Evolutionary conservation across 2,329 filamentous ascomycete species (phyloP).

Genomic region (Xylariales sp.): DNA sequence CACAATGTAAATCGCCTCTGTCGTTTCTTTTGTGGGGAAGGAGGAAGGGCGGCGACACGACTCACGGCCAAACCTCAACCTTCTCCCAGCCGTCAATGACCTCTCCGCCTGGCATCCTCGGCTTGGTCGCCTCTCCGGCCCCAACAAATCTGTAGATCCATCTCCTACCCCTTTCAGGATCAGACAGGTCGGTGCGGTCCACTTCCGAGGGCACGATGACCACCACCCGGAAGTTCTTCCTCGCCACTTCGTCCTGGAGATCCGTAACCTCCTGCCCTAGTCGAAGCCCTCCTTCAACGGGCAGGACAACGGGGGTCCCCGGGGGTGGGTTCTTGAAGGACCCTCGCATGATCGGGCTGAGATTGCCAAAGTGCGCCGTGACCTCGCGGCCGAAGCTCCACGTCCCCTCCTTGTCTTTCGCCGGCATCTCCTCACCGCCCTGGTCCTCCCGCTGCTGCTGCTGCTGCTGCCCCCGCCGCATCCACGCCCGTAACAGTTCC

Average conservation of each 20-base stretch:
- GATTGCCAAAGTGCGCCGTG: conserved; percentile 85
- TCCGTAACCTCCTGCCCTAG: conserved; percentile 64
- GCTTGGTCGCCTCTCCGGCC: conserved; percentile 24
- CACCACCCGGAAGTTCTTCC: conserved; percentile 77
- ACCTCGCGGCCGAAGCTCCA: conserved; percentile 82
- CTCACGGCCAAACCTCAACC: conserved; percentile 65
- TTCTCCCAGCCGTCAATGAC: conserved; percentile 57
- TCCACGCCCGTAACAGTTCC: conserved; percentile 55
- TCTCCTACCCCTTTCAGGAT: conserved; percentile 58
- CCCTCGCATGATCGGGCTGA: conserved; percentile 75
- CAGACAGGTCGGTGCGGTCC: conserved; percentile 68
- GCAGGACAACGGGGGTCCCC: conserved; percentile 53
- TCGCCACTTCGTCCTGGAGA: conserved; percentile 65
- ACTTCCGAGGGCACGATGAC: conserved; percentile 75
- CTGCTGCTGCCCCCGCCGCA: conserved; percentile 48
- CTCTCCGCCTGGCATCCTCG: conserved; percentile 24
- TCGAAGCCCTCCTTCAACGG: conserved; percentile 36
- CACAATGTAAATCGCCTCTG: too few species aligned
- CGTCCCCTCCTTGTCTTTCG: too few species aligned
- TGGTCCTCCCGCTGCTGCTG: conserved; percentile 18
- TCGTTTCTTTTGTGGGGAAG: too few species aligned
- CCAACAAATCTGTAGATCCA: conserved; percentile 62
- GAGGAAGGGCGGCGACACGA: too few species aligned
- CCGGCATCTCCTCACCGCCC: too few species aligned
- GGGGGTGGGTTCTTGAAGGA: conserved; percentile 70